Percentiles rank a stretch among this genome's conserved stretches.
These are phyloP conservation scores for Daphne laureola DNA, from an alignment of 441 rosid genomes.

Conservation along the genomic window DNA sequence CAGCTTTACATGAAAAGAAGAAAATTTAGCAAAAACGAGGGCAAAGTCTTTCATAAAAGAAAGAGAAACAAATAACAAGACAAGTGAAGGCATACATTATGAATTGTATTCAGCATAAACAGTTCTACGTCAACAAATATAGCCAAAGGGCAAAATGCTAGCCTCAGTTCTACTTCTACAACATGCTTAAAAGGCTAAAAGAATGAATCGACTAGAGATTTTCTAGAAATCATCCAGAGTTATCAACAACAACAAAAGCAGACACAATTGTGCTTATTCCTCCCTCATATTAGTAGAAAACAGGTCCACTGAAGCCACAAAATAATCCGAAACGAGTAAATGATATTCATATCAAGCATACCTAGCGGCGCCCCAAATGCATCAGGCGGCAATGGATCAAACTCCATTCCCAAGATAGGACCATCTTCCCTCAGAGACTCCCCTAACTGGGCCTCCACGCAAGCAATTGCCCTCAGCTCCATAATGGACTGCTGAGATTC, in stretches of 20 bases:
- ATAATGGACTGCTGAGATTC: conserved; percentile 56
- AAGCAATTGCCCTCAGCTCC: conserved; percentile 82
- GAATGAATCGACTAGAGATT: too few relatives aligned
- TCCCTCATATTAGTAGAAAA: too few relatives aligned
- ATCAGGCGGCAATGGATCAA: conserved; percentile 96
- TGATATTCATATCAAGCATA: conserved; percentile 19
- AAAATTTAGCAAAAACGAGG: conserved; percentile 3
- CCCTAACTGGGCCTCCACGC: conserved; percentile 92
- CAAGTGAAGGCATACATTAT: too few relatives aligned
- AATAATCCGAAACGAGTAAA: not conserved
- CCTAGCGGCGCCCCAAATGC: conserved; percentile 88
- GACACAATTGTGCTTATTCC: too few relatives aligned
- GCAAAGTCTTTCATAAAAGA: not conserved
- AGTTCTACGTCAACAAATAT: too few relatives aligned
- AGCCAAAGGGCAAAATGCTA: too few relatives aligned
- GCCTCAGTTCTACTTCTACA: too few relatives aligned
- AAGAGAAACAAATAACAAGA: not conserved
- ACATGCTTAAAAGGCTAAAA: too few relatives aligned
- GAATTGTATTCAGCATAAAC: not conserved
- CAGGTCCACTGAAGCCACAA: too few relatives aligned
- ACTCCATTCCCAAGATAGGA: conserved; percentile 91
- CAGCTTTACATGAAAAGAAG: conserved; percentile 20
- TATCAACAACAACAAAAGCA: too few relatives aligned
- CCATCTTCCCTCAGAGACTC: conserved; percentile 97
- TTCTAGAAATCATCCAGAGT: too few relatives aligned